These are phyloP conservation scores for Berkeleyomyces rouxiae DNA, from an alignment of 2,329 filamentous ascomycete genomes.

Conservation along the genomic window DNA sequence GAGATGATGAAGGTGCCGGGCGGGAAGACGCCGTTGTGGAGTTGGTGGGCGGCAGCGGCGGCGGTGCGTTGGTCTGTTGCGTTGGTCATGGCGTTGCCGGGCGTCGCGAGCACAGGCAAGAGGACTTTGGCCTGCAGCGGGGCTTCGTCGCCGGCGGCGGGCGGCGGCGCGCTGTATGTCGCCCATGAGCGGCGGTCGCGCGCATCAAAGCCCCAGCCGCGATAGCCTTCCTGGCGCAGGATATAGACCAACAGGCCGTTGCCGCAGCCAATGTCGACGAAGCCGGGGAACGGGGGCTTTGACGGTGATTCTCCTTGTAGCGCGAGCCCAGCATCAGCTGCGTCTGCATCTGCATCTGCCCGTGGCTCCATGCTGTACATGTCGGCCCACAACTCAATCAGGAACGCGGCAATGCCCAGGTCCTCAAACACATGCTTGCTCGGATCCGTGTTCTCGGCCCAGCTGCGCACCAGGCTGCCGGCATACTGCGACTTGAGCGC, in stretches of 20 bases:
- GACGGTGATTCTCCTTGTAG: too few relatives aligned
- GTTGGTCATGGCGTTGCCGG: constrained; percentile 10
- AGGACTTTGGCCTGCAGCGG: constrained; percentile 31
- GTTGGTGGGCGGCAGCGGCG: constrained; percentile 7
- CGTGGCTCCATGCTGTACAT: constrained; percentile 47
- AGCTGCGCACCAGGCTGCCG: constrained; percentile 48
- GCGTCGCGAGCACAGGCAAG: constrained; percentile 28
- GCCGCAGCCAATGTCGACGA: constrained; percentile 90
- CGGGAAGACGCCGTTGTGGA: constrained; percentile 51
- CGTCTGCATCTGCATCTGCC: neutral
- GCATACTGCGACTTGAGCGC: constrained; percentile 68
- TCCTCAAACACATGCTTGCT: constrained; percentile 93
- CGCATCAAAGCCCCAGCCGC: constrained; percentile 84
- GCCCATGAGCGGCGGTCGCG: constrained; percentile 72
- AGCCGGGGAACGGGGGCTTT: constrained; percentile 51
- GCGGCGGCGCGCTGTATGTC: constrained; percentile 36
- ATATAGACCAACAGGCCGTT: constrained; percentile 84
- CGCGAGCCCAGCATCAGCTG: too few relatives aligned
- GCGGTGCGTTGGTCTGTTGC: constrained; percentile 11
- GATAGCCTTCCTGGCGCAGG: constrained; percentile 62
- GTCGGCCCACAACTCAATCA: constrained; percentile 77
- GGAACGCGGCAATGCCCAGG: constrained; percentile 72
- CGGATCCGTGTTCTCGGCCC: constrained; percentile 78
- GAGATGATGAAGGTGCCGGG: constrained; percentile 78
- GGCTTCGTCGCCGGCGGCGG: constrained; percentile 13